Evolutionary conservation across 2,329 filamentous ascomycete genomes (phyloP).

Genomic region (Tolypocladium paradoxum): DNA sequence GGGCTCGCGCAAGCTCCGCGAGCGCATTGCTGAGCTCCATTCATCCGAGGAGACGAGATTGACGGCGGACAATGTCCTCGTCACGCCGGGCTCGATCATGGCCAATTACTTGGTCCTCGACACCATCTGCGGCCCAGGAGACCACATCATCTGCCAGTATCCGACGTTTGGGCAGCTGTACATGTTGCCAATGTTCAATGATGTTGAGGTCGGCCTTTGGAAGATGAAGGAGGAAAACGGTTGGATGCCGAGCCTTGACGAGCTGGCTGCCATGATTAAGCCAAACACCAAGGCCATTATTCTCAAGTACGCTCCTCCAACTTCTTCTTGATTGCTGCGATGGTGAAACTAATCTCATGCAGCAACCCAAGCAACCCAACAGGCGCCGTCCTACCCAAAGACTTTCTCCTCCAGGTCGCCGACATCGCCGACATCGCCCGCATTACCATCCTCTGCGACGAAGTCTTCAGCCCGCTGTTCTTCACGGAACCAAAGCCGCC

Average conservation of each 20-base stretch:
- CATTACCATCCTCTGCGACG: conserved; percentile 63
- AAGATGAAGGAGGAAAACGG: conserved; percentile 49
- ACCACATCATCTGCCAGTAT: conserved; percentile 75
- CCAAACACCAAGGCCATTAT: conserved; percentile 50
- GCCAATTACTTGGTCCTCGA: conserved; percentile 69
- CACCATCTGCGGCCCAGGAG: conserved; percentile 42
- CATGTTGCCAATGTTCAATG: conserved; percentile 57
- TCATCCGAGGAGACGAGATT: background rate
- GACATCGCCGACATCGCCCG: too few relatives aligned
- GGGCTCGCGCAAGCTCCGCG: background rate
- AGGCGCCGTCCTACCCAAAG: conserved; percentile 55
- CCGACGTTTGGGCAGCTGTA: conserved; percentile 79
- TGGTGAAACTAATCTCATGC: conserved; percentile 31
- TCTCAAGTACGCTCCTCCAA: background rate
- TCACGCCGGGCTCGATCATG: conserved; percentile 65
- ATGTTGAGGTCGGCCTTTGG: conserved; percentile 67
- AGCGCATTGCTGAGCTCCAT: conserved; percentile 3
- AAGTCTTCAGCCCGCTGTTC: conserved; percentile 78
- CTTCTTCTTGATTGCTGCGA: too few relatives aligned
- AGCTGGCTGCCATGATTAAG: conserved; percentile 53
- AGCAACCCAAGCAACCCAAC: conserved; percentile 81
- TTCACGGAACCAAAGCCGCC: conserved; percentile 53
- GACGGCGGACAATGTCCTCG: conserved; percentile 49
- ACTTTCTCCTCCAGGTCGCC: conserved; percentile 50
- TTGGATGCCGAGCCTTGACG: conserved; percentile 54